These are phyloP conservation scores for Penicillium sp. DNA, from an alignment of 2,329 filamentous ascomycete genomes.

Conservation along the genomic window DNA sequence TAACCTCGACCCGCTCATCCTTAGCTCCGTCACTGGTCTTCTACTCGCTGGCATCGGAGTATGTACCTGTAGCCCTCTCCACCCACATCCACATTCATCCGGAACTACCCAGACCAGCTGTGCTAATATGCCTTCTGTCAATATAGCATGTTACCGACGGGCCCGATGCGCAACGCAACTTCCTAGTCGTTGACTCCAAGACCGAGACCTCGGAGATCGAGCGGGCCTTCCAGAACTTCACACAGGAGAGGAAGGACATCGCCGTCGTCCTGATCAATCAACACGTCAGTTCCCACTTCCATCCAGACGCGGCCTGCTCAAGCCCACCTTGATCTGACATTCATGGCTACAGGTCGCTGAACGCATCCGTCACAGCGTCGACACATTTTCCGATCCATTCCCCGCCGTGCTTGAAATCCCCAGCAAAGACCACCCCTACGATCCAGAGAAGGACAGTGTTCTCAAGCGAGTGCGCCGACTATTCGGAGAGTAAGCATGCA, in stretches of 20 bases:
- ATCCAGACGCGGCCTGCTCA: background rate
- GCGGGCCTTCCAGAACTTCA: slow-evolving; percentile 84
- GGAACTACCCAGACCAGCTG: background rate
- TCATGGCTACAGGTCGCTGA: slow-evolving; percentile 73
- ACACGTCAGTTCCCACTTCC: slow-evolving; percentile 69
- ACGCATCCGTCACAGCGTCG: slow-evolving; percentile 83
- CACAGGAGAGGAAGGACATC: slow-evolving; percentile 88
- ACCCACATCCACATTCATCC: background rate
- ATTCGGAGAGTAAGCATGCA: slow-evolving; percentile 55
- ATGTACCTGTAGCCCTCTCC: slow-evolving; percentile 35
- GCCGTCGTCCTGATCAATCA: slow-evolving; percentile 97
- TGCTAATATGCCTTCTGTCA: background rate
- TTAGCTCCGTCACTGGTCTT: slow-evolving; percentile 89
- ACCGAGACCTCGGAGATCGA: slow-evolving; percentile 88
- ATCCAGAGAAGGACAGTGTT: slow-evolving; percentile 98
- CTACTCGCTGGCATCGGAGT: slow-evolving; percentile 94
- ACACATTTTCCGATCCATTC: slow-evolving; percentile 90
- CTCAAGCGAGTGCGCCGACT: slow-evolving; percentile 77
- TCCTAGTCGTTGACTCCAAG: slow-evolving; percentile 91
- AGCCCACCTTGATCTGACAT: background rate
- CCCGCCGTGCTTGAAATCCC: slow-evolving; percentile 96
- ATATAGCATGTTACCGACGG: slow-evolving; percentile 81
- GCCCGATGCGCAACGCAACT: slow-evolving; percentile 92
- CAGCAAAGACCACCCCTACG: slow-evolving; percentile 97
- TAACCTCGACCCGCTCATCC: slow-evolving; percentile 15